These are phyloP conservation scores for Hemileccinum rubropunctum DNA, from an alignment of 768 basidiomycete genomes.

Conservation along the genomic window DNA sequence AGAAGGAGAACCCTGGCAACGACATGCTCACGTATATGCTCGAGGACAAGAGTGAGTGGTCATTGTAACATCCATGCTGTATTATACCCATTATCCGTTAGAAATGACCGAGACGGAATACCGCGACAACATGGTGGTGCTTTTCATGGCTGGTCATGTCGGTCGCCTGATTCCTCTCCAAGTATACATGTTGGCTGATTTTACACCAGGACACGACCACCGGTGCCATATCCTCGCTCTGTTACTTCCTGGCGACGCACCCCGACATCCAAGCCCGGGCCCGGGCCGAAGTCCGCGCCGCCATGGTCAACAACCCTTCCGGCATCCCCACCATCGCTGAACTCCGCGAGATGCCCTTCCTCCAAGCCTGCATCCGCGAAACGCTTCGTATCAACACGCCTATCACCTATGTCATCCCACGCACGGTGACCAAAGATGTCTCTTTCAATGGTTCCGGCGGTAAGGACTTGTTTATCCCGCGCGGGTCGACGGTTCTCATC, in stretches of 20 bases:
- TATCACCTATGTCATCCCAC: background rate
- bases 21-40: conserved; percentile 8
- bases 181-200: background rate
- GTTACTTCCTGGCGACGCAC: background rate
- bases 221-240: background rate
- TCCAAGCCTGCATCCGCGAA: background rate
- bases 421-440: background rate
- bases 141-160: background rate
- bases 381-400: background rate
- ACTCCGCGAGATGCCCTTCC: background rate
- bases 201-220: background rate
- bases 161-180: background rate
- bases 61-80: background rate
- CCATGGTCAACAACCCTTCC: background rate
- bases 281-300: background rate
- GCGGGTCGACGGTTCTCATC: background rate
- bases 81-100: background rate
- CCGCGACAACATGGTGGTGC: background rate
- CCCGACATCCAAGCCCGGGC: background rate
- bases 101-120: background rate
- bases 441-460: too few relatives aligned
- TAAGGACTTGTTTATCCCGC: background rate
- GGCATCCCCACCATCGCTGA: background rate
- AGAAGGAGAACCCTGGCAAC: background rate
- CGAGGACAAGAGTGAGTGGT: conserved; percentile 1